Percentiles rank a stretch among this genome's conserved stretches.
Evolutionary conservation across 2,329 filamentous ascomycete genomes (phyloP).

Genomic region (Fusarium nygamai): DNA sequence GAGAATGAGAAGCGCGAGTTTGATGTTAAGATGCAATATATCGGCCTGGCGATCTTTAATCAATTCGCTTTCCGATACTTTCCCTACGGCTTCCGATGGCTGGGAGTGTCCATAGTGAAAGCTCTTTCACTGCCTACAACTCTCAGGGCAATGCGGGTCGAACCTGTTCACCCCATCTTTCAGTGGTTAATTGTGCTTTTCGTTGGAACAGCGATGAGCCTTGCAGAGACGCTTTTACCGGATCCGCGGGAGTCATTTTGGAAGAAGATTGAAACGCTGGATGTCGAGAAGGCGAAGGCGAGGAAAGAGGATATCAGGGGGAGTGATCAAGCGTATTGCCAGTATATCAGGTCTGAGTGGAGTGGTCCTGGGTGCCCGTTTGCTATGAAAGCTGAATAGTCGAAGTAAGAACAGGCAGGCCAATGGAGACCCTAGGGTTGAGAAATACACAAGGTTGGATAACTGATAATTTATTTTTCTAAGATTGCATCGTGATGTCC

Average conservation of each 20-base stretch:
- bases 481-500: fast-evolving
- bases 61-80: slow-evolving; percentile 4
- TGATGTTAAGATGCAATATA: neutral
- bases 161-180: neutral
- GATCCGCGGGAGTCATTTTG: neutral
- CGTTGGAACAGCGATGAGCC: neutral
- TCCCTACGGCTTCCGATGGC: neutral
- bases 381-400: neutral
- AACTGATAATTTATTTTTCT: fast-evolving
- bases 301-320: neutral
- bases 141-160: neutral
- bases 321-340: neutral
- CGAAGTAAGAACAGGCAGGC: no score
- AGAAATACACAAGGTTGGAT: neutral
- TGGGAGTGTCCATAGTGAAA: neutral
- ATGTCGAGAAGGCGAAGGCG: neutral
- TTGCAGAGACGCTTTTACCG: neutral
- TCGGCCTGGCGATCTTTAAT: neutral
- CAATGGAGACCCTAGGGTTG: fast-evolving
- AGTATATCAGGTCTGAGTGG: neutral
- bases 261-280: neutral
- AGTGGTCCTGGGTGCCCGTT: neutral
- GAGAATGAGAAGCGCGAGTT: neutral
- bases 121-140: neutral
- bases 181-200: neutral